A percentile compares a stretch with the other conserved stretches of the same genome.
These are phyloP conservation scores for Hansenula sp. DNA, from an alignment of 1,139 yeast genomes.

Conservation along the genomic window DNA sequence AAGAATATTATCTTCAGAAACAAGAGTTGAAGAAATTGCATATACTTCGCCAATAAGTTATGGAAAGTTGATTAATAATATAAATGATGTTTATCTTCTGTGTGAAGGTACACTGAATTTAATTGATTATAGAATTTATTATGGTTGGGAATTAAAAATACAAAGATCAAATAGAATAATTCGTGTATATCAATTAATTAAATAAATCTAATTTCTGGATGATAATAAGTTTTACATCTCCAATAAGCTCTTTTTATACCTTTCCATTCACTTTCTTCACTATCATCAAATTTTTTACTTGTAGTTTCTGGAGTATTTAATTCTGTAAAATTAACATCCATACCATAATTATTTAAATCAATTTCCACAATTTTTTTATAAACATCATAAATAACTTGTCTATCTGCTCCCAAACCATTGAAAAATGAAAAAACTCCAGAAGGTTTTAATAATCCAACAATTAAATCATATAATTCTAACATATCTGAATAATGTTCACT, in stretches of 20 bases:
- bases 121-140: not conserved
- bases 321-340: slow-evolving; percentile 29
- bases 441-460: slow-evolving; percentile 80
- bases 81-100: not conserved
- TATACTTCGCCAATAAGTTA: not conserved
- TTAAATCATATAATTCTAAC: slow-evolving; percentile 75
- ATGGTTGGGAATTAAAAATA: not conserved
- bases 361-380: slow-evolving; percentile 77
- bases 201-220: slow-evolving; percentile 53
- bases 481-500: slow-evolving; percentile 85
- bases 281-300: slow-evolving; percentile 15
- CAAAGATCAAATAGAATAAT: too few species aligned
- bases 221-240: slow-evolving; percentile 65
- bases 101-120: not conserved
- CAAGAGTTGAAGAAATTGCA: too few species aligned
- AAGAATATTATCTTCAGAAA: too few species aligned
- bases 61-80: not conserved
- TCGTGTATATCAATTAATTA: slow-evolving; percentile 5
- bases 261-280: slow-evolving; percentile 54
- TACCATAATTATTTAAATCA: slow-evolving; percentile 77
- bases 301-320: slow-evolving; percentile 18
- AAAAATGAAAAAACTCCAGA: slow-evolving; percentile 83
- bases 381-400: slow-evolving; percentile 85
- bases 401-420: slow-evolving; percentile 95
- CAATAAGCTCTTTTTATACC: slow-evolving; percentile 70